These are phyloP conservation scores for Stemphylium vesicarium DNA, from an alignment of 2,329 filamentous ascomycete species.

Conservation along the genomic window DNA sequence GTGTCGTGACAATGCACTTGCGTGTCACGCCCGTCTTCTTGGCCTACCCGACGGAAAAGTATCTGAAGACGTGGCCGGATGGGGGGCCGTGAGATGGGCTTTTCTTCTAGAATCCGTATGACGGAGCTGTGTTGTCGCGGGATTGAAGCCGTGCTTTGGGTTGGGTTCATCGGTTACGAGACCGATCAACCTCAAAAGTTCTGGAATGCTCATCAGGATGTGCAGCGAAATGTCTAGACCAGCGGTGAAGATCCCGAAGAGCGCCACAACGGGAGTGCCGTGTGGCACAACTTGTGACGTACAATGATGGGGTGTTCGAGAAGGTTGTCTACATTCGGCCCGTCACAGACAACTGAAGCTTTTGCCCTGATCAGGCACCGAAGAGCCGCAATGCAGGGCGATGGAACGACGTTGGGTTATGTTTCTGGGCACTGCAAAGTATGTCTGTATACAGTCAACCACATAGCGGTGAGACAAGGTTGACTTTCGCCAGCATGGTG, in stretches of 20 bases:
- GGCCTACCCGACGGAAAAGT: background rate
- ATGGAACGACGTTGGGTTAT: background rate
- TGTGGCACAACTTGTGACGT: background rate
- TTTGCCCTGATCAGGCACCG: constrained; percentile 6
- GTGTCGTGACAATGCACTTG: constrained; percentile 5
- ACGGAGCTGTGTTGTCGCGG: background rate
- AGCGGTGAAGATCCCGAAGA: background rate
- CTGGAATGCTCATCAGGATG: constrained; percentile 2
- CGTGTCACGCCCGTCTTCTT: background rate
- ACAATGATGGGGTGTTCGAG: background rate
- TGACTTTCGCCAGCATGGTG: constrained; percentile 18
- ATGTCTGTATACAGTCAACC: background rate
- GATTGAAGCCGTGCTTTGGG: background rate
- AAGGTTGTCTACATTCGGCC: constrained; percentile 8
- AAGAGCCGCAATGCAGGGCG: constrained; percentile 20
- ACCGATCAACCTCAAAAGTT: constrained; percentile 2
- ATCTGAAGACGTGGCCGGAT: background rate
- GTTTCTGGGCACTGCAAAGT: constrained; percentile 2
- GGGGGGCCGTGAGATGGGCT: background rate
- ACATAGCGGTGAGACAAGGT: constrained; percentile 20
- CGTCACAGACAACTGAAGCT: constrained; percentile 1
- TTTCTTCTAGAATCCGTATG: background rate
- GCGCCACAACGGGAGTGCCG: constrained; percentile 7
- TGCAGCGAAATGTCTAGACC: background rate
- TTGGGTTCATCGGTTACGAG: background rate